Conservation (phyloP, 768 basidiomycete species). For the Pleurotus tuber-regium region DNA sequence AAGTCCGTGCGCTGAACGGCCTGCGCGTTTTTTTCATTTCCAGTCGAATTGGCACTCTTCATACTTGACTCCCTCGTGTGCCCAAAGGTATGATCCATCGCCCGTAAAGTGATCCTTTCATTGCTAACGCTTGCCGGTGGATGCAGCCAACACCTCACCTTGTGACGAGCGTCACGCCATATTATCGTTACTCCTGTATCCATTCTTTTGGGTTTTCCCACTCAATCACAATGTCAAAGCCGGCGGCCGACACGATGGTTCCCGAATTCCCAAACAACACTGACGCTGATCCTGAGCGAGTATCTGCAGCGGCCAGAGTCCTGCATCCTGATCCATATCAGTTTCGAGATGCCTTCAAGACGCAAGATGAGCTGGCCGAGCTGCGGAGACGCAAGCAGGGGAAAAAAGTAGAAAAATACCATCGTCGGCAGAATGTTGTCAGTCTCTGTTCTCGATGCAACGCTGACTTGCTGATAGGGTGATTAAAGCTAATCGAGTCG, state of each 20-base stretch:
- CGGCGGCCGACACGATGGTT: constrained; percentile 46
- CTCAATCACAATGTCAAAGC: background rate
- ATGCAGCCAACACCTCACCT: no score
- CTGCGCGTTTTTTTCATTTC: no score
- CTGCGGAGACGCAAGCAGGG: constrained; percentile 59
- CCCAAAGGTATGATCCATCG: no score
- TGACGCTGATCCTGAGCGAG: constrained; percentile 44
- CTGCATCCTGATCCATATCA: constrained; percentile 59
- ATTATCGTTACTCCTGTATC: no score
- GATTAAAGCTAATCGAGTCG: constrained; percentile 67
- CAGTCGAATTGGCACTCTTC: no score
- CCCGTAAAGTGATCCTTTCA: no score
- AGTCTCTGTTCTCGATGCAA: constrained; percentile 17
- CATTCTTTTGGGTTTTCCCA: constrained; percentile 5
- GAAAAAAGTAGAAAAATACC: constrained; percentile 62
- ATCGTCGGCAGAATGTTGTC: constrained; percentile 70
- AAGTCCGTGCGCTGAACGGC: no score
- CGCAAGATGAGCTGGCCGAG: constrained; percentile 57
- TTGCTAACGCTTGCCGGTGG: no score
- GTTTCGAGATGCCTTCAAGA: constrained; percentile 56
- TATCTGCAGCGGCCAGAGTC: constrained; percentile 29
- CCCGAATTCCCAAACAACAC: constrained; percentile 36
- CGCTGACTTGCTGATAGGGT: constrained; percentile 9
- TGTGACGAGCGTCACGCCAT: no score
- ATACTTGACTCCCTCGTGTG: no score